A percentile compares a stretch with the other conserved stretches of the same genome.
phyloP scores from a whole-genome alignment of 495 filamentous ascomycete species.

The Neurospora africana region DNA sequence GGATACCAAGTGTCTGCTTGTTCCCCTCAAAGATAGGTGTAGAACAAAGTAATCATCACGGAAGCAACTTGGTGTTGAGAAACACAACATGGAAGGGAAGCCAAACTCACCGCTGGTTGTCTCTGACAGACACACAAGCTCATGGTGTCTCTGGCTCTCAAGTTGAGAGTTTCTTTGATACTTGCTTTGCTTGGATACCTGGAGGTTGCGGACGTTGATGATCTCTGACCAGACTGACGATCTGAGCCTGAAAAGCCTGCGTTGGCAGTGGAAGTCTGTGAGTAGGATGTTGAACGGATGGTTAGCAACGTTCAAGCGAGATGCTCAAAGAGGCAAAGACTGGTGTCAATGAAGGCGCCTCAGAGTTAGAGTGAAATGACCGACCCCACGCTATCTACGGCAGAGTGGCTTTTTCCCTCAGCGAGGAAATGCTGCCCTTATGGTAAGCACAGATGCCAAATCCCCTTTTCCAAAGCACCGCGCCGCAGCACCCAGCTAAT shows the following conservation, averaged over 20 bases:
- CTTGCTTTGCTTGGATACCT: too few relatives aligned
- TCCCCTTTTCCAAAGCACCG: neutral
- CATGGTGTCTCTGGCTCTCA: too few relatives aligned
- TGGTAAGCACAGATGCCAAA: neutral
- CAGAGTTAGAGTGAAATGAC: neutral
- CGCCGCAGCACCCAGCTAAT: neutral
- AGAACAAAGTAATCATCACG: neutral
- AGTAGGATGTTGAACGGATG: neutral
- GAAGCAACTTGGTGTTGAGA: neutral
- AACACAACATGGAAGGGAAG: neutral
- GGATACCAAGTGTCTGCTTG: neutral
- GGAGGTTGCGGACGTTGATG: neutral
- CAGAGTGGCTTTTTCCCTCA: neutral
- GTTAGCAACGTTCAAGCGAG: neutral
- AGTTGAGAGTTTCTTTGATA: too few relatives aligned
- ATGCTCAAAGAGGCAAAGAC: neutral
- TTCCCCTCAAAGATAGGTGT: neutral
- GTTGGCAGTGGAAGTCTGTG: neutral
- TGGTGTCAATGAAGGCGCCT: neutral
- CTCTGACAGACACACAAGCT: neutral
- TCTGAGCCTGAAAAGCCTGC: neutral
- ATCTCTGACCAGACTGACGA: neutral
- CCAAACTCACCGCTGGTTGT: neutral
- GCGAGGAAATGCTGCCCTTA: neutral
- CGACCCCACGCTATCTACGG: neutral